Evolutionary conservation across 768 basidiomycete genomes (phyloP).

Genomic region (Amanita molliuscula): DNA sequence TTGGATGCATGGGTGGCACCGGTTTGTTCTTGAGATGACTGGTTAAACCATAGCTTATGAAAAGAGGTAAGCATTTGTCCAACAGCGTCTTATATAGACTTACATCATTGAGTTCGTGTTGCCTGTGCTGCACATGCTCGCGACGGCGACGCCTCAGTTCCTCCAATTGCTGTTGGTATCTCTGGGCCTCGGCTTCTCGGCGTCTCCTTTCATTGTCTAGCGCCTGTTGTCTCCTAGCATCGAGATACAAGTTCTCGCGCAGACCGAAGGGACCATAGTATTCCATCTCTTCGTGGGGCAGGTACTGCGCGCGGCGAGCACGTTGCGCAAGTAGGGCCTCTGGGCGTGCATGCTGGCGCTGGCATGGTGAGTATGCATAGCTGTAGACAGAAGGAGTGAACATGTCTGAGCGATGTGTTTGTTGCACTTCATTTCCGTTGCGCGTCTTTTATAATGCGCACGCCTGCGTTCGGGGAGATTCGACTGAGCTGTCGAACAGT

Average conservation of each 20-base stretch:
- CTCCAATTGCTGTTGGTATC: slow-evolving; percentile 8
- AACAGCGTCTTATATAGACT: background rate
- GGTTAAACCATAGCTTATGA: background rate
- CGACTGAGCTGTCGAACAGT: background rate
- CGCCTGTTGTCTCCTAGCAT: slow-evolving; percentile 20
- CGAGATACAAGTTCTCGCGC: slow-evolving; percentile 22
- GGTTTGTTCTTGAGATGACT: background rate
- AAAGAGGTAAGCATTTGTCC: background rate
- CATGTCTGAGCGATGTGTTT: background rate
- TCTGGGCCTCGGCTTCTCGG: slow-evolving; percentile 11
- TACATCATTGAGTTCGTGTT: background rate
- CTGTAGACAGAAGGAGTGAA: slow-evolving; percentile 10
- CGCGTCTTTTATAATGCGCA: background rate
- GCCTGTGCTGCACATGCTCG: background rate
- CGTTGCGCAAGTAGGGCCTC: slow-evolving; percentile 23
- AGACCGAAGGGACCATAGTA: slow-evolving; percentile 17
- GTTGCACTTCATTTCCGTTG: background rate
- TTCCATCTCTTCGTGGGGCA: slow-evolving; percentile 28
- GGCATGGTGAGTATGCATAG: slow-evolving; percentile 10
- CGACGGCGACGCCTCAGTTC: slow-evolving; percentile 7
- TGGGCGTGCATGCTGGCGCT: slow-evolving; percentile 14
- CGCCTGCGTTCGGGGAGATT: background rate
- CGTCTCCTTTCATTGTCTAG: slow-evolving; percentile 17
- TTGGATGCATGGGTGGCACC: too few species aligned
- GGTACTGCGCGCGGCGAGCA: slow-evolving; percentile 25